A percentile compares a stretch with the other conserved stretches of the same genome.
Evolutionary conservation across 768 basidiomycete species (phyloP).

Genomic region (Botryobasidium botryosum): DNA sequence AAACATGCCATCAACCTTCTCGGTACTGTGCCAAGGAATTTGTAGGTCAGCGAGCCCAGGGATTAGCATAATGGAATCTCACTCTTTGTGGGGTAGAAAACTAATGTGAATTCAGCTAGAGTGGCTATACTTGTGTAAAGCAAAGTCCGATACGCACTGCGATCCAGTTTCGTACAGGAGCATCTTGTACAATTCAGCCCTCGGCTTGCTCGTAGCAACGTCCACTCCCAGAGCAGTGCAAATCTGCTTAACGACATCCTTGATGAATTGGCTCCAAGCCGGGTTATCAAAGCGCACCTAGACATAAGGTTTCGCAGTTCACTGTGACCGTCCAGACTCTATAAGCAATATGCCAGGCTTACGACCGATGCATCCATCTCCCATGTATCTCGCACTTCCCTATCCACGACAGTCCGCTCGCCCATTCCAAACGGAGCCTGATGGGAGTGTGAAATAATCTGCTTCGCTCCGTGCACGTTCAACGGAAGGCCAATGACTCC

Average conservation of each 20-base stretch:
- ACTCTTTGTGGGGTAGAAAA: slow-evolving; percentile 34
- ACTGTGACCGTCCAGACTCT: no score
- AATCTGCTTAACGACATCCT: no score
- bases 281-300: no score
- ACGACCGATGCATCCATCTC: not conserved
- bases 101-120: slow-evolving; percentile 17
- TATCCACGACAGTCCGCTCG: slow-evolving; percentile 28
- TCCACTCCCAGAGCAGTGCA: no score
- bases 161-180: slow-evolving; percentile 34
- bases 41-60: not conserved
- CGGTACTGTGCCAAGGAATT: slow-evolving; percentile 21
- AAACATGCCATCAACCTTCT: slow-evolving; percentile 33
- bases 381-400: slow-evolving; percentile 32
- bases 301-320: no score
- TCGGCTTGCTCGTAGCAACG: no score
- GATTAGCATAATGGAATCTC: slow-evolving; percentile 11
- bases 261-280: no score
- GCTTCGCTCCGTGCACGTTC: slow-evolving; percentile 23
- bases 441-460: slow-evolving; percentile 21
- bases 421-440: slow-evolving; percentile 33
- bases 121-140: not conserved
- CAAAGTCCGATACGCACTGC: slow-evolving; percentile 22
- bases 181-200: slow-evolving; percentile 31
- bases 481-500: slow-evolving; percentile 30
- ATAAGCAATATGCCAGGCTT: slow-evolving; percentile 19